Percentiles rank a stretch among this genome's conserved stretches.
Evolutionary conservation across 2,329 filamentous ascomycete genomes (phyloP).

Genomic region (Zymoseptoria crescenta): DNA sequence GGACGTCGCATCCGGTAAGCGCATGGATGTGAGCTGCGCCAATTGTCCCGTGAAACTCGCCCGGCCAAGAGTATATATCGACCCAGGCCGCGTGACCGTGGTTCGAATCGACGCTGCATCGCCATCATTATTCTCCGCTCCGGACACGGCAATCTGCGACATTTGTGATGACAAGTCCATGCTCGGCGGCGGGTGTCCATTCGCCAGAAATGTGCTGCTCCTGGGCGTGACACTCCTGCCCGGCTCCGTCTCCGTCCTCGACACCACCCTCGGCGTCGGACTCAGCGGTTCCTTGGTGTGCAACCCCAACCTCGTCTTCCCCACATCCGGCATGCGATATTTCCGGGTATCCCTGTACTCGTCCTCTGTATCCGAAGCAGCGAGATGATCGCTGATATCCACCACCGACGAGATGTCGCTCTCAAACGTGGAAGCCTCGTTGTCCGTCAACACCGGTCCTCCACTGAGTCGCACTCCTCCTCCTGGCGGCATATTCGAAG

Average conservation of each 20-base stretch:
- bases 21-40: constrained; percentile 81
- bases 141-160: constrained; percentile 1
- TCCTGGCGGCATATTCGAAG: constrained; percentile 43
- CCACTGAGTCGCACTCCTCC: constrained; percentile 26
- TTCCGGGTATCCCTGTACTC: constrained; percentile 61
- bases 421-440: constrained; percentile 31
- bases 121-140: background rate
- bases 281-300: constrained; percentile 26
- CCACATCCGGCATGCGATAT: constrained; percentile 64
- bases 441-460: constrained; percentile 31
- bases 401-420: constrained; percentile 42
- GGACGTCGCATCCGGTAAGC: constrained; percentile 76
- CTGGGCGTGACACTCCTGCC: constrained; percentile 9
- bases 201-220: background rate
- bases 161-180: background rate
- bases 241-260: constrained; percentile 3
- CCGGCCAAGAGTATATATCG: constrained; percentile 87
- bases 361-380: constrained; percentile 42
- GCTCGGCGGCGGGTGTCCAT: background rate
- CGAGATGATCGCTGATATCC: constrained; percentile 48
- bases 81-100: constrained; percentile 55
- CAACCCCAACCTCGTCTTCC: constrained; percentile 45
- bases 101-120: background rate
- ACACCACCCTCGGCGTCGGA: constrained; percentile 17
- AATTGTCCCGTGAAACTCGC: constrained; percentile 91